Percentiles rank a stretch among this genome's conserved stretches.
Conservation (phyloP, 2,329 filamentous ascomycete genomes). For the Aspergillus transmontanensis region DNA sequence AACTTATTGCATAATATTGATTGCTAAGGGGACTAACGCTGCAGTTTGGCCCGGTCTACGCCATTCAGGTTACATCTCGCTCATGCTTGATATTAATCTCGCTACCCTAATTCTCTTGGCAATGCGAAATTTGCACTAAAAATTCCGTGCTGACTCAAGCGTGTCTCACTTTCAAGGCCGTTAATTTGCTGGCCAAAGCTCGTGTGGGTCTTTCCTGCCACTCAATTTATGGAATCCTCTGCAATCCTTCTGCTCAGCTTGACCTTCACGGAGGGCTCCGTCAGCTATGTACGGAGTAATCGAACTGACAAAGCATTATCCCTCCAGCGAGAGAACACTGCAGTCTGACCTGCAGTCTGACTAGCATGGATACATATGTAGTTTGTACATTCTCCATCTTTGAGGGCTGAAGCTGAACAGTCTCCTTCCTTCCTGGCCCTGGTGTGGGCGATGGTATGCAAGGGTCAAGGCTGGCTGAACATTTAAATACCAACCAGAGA, state of each 20-base stretch:
- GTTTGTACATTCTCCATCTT: too few species aligned
- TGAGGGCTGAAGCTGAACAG: not conserved
- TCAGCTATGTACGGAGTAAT: not conserved
- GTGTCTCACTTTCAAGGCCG: not conserved
- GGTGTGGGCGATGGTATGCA: not conserved
- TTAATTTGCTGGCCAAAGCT: not conserved
- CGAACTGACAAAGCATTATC: not conserved
- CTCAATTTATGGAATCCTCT: not conserved
- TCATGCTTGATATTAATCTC: not conserved
- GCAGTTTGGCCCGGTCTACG: not conserved
- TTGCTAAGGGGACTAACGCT: not conserved
- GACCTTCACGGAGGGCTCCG: not conserved
- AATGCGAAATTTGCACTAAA: not conserved
- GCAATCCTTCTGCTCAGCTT: not conserved
- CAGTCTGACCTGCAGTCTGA: not conserved
- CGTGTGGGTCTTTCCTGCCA: not conserved
- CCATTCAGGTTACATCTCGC: not conserved
- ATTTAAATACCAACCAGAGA: not conserved
- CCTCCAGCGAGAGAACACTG: not conserved
- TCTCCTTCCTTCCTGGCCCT: not conserved
- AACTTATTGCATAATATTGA: not conserved
- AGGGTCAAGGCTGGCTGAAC: not conserved
- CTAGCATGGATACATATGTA: not conserved
- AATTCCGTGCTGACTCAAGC: not conserved
- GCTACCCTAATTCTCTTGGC: not conserved